These are phyloP conservation scores for Phlebiopsis gigantea DNA, from an alignment of 768 basidiomycete genomes.

Conservation along the genomic window DNA sequence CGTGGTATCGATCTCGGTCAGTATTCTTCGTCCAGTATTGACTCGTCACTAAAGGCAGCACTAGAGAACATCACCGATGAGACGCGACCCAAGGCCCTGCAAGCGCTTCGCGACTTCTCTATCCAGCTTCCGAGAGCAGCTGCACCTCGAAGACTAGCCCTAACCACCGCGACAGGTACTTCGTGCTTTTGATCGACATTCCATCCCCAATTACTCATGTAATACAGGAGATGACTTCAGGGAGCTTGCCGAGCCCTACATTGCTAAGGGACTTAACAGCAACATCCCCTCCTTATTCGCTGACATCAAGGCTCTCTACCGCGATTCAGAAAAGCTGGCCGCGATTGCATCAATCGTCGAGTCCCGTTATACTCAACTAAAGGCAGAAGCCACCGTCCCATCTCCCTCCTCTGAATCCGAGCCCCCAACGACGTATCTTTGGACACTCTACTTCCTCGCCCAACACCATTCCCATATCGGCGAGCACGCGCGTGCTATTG, in stretches of 20 bases:
- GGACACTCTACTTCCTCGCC: conserved; percentile 93
- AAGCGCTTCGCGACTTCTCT: conserved; percentile 54
- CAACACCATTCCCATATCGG: conserved; percentile 77
- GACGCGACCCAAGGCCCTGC: conserved; percentile 46
- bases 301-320: conserved; percentile 84
- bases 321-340: conserved; percentile 54
- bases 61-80: conserved; percentile 43
- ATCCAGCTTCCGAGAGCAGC: conserved; percentile 60
- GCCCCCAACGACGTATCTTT: conserved; percentile 77
- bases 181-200: no score
- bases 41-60: background rate
- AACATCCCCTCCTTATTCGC: conserved; percentile 93
- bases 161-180: conserved; percentile 57
- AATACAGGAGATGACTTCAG: conserved; percentile 61
- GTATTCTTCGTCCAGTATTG: conserved; percentile 14
- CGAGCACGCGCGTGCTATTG: conserved; percentile 44
- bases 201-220: no score
- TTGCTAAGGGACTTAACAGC: conserved; percentile 64
- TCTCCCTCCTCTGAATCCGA: conserved; percentile 8
- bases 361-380: conserved; percentile 33
- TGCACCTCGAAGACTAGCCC: conserved; percentile 68
- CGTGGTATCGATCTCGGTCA: conserved; percentile 64
- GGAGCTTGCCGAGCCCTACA: conserved; percentile 57
- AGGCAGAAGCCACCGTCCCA: conserved; percentile 29
- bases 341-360: conserved; percentile 69